A percentile compares a stretch with the other conserved stretches of the same genome.
Conservation (phyloP, 164 flowering plant species). For the Magnolia changhungtana region DNA sequence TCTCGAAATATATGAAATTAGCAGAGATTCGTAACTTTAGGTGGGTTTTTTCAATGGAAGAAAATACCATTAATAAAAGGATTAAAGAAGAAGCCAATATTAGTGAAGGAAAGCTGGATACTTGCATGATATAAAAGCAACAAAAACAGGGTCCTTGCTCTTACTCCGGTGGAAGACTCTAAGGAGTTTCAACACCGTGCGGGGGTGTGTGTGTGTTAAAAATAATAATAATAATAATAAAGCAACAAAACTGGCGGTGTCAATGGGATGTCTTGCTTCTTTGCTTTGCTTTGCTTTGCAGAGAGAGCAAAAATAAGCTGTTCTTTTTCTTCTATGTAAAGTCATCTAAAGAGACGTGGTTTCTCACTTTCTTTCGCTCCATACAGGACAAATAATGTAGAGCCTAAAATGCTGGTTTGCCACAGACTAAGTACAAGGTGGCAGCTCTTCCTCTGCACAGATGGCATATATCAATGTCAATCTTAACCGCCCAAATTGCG, state of each 20-base stretch:
- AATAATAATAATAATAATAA: too few species aligned
- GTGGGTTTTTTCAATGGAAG: conserved; percentile 22
- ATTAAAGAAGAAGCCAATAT: conserved; percentile 22
- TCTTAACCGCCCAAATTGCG: not conserved
- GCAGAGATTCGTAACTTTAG: conserved; percentile 57
- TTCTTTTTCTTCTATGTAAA: conserved; percentile 17
- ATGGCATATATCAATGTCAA: not conserved
- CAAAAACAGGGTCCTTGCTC: too few species aligned
- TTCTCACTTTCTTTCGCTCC: not conserved
- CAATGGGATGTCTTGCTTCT: conserved; percentile 70
- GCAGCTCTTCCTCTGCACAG: not conserved
- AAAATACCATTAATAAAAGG: conserved; percentile 21
- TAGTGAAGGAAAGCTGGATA: conserved; percentile 51
- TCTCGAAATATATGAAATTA: conserved; percentile 20
- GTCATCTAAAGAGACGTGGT: not conserved
- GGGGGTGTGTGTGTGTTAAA: too few species aligned
- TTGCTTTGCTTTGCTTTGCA: conserved; percentile 7
- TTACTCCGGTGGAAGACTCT: too few species aligned
- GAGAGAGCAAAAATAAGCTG: conserved; percentile 16
- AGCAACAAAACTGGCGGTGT: conserved; percentile 31
- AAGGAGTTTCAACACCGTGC: too few species aligned
- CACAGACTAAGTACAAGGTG: not conserved
- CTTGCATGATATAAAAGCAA: conserved; percentile 55
- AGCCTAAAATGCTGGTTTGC: not conserved
- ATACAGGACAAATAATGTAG: not conserved